Conservation (phyloP, 169 alveolate genomes). For the Plasmodium chabaudi region DNA sequence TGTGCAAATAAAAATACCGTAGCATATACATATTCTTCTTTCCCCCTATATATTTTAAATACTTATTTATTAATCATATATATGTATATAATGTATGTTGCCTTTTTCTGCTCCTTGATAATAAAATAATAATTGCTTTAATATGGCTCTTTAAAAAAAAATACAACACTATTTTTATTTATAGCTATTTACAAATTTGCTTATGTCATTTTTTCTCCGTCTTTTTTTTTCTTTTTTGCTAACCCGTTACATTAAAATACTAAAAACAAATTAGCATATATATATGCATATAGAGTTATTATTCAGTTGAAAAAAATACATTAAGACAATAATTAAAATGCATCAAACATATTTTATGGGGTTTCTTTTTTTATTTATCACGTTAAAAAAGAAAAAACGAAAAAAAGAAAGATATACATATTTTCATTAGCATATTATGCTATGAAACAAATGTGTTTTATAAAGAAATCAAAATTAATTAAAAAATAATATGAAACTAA, state of each 20-base stretch:
- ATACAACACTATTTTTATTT: background rate
- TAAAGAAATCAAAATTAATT: background rate
- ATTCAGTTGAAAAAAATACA: background rate
- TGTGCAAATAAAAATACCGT: background rate
- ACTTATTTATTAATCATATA: background rate
- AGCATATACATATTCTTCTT: background rate
- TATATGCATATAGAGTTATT: background rate
- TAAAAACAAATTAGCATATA: slow-evolving; percentile 1
- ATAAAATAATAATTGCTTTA: background rate
- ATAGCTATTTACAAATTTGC: background rate
- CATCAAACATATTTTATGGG: background rate
- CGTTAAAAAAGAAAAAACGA: background rate
- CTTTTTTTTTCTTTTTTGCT: background rate
- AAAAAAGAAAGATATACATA: background rate
- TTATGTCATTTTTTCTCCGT: background rate
- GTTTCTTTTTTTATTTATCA: background rate
- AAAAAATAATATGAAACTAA: background rate
- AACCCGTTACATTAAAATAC: background rate
- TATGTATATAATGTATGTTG: background rate
- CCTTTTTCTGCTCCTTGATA: background rate
- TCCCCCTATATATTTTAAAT: too few relatives aligned
- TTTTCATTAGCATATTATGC: background rate
- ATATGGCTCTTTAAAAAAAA: background rate
- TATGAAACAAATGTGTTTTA: background rate
- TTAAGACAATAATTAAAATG: background rate